Percentiles rank a stretch among this genome's conserved stretches.
Conservation (phyloP, 805 yeast species). For the Candida coleopterorum region DNA sequence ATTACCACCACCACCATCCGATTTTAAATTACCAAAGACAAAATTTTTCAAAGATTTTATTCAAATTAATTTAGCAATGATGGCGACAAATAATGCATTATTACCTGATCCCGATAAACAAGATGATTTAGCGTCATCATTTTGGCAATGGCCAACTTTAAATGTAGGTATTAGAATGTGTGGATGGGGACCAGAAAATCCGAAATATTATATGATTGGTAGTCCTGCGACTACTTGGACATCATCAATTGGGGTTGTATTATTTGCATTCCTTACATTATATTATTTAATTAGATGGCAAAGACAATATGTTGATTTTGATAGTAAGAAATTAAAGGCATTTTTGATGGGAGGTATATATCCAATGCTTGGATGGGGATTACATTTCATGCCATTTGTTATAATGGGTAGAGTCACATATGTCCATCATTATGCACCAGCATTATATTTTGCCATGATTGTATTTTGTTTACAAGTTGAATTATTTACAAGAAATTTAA, state of each 20-base stretch:
- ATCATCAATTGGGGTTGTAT: conserved; percentile 55
- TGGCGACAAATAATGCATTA: conserved; percentile 78
- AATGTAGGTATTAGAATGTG: conserved; percentile 72
- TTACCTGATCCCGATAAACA: conserved; percentile 69
- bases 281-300: conserved; percentile 54
- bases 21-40: conserved; percentile 67
- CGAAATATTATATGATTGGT: conserved; percentile 63
- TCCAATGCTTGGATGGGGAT: conserved; percentile 87
- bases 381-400: conserved; percentile 84
- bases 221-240: conserved; percentile 71
- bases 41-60: conserved; percentile 67
- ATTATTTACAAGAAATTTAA: conserved; percentile 27
- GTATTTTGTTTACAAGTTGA: conserved; percentile 63
- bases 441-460: conserved; percentile 87
- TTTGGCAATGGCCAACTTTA: conserved; percentile 84
- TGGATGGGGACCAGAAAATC: conserved; percentile 54
- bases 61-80: conserved; percentile 72
- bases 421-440: conserved; percentile 95
- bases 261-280: conserved; percentile 45
- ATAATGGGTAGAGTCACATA: conserved; percentile 96
- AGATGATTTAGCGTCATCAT: conserved; percentile 66
- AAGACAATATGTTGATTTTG: conserved; percentile 60
- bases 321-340: conserved; percentile 42
- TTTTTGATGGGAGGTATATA: conserved; percentile 71
- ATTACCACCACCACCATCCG: conserved; percentile 56